Evolutionary conservation across 179 eudicot species (phyloP).

Genomic region (Nepenthes alata): DNA sequence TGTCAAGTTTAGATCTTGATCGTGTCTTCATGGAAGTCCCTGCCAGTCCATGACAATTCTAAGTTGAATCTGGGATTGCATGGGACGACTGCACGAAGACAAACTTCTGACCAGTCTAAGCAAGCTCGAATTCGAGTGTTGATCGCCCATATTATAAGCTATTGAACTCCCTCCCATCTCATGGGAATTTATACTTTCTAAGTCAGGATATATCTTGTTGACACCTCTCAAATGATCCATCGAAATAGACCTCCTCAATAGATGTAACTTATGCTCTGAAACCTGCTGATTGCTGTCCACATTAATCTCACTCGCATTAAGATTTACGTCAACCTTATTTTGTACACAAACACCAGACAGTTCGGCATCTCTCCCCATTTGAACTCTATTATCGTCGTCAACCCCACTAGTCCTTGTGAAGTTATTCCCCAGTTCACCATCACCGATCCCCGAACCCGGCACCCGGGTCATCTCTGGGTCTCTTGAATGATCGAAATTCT

Average conservation of each 20-base stretch:
- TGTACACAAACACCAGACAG: neutral
- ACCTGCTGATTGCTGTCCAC: neutral
- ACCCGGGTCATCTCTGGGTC: conserved; percentile 2
- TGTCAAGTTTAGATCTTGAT: no score
- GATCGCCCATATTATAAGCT: neutral
- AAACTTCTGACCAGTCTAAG: no score
- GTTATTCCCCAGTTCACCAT: conserved; percentile 11
- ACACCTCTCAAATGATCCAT: conserved; percentile 12
- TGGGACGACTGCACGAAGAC: no score
- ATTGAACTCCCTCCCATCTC: conserved; percentile 1
- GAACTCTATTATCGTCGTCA: conserved; percentile 1
- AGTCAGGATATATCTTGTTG: no score
- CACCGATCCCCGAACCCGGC: conserved; percentile 12
- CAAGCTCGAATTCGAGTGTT: no score
- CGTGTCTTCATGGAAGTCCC: no score
- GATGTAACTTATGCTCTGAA: neutral
- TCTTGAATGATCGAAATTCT: conserved; percentile 15
- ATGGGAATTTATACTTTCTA: neutral
- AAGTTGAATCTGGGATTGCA: no score
- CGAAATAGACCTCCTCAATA: conserved; percentile 14
- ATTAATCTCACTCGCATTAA: neutral
- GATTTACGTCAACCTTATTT: conserved; percentile 1
- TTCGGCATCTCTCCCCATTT: conserved; percentile 4
- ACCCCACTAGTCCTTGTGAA: conserved; percentile 3
- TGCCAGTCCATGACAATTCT: no score